Base-by-base conservation (phyloP, 257 asterid genomes). In the Oldenlandia corymbosa region DNA sequence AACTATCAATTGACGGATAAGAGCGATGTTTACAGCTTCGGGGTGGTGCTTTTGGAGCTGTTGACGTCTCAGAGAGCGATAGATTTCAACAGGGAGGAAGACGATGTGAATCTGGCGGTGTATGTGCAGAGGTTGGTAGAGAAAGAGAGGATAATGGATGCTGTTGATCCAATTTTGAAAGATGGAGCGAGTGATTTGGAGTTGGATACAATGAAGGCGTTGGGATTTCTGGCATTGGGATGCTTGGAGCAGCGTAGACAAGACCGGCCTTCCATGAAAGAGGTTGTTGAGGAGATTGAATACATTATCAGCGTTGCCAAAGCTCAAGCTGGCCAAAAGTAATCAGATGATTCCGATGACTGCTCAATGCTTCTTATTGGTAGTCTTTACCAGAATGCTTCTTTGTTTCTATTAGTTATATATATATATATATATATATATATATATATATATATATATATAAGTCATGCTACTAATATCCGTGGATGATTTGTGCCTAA, bases 221-320 rank as follows among this genome's bases (percentile, higher is more conserved):
- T 91, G 55, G 98, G 95, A 7, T 83, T 84, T 66, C 62, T 91
- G 67, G 98, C 95, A 1, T 76, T 79, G 17, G 92, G 95, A 10
- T 91, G 98, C 60, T 80, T 91, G 81, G 97, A 91, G 80, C 93
- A 85, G 24, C 81, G 75, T 1, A 74, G 97, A 23, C 98, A 91
- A 64, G 85, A 81, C 39, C 57, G 98, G 80, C 97, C 98, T 4
- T 86, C 98, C 23, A 91, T 91, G 98, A 91, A 88, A 72, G 98
- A 91, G 71, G 96, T 91, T 45, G 75, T 81, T 0, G 95, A 85
- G 76, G 98, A 91, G 82, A 83, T 91, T 12, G 89, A 80, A 60
- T 86, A 86, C 64, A 83, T 91, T n/a, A 83, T 86, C 54, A 82
- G 86, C 54, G 73, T 88, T 31, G 73, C 82, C 10, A 68, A 77